Percentiles rank a stretch among this genome's conserved stretches.
phyloP scores from a whole-genome alignment of 2,329 filamentous ascomycete genomes.

The Ceratocystis cacaofunesta region DNA sequence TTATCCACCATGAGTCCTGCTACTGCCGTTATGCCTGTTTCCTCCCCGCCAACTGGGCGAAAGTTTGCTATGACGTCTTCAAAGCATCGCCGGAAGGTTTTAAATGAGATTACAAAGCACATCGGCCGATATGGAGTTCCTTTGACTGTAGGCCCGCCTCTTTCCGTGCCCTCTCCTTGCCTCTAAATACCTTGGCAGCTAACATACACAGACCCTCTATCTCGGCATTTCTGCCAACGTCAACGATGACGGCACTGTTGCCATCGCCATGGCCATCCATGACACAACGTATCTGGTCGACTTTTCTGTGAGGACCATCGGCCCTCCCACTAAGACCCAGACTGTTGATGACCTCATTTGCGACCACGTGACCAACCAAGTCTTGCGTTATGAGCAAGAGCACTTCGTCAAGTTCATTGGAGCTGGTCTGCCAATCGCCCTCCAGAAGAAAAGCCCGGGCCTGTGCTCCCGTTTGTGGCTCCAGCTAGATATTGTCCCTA shows the following conservation, averaged over 20 bases:
- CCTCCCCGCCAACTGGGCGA: constrained; percentile 20
- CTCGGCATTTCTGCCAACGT: constrained; percentile 46
- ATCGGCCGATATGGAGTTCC: constrained; percentile 31
- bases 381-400: constrained; percentile 45
- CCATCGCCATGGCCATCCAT: constrained; percentile 54
- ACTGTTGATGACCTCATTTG: constrained; percentile 35
- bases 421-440: constrained; percentile 47
- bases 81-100: constrained; percentile 32
- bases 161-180: background rate
- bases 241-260: constrained; percentile 35
- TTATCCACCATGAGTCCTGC: constrained; percentile 1
- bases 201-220: constrained; percentile 36
- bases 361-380: constrained; percentile 42
- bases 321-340: constrained; percentile 28
- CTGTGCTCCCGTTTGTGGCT: constrained; percentile 60
- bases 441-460: constrained; percentile 45
- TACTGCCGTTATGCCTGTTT: background rate
- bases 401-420: constrained; percentile 64
- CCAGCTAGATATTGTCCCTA: constrained; percentile 60
- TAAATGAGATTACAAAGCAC: constrained; percentile 32
- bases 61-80: constrained; percentile 33
- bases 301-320: constrained; percentile 48
- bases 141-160: constrained; percentile 28
- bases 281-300: constrained; percentile 63
- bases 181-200: background rate